Evolutionary conservation across 495 filamentous ascomycete species (phyloP).

Genomic region (Aspergillus coremiiformis): DNA sequence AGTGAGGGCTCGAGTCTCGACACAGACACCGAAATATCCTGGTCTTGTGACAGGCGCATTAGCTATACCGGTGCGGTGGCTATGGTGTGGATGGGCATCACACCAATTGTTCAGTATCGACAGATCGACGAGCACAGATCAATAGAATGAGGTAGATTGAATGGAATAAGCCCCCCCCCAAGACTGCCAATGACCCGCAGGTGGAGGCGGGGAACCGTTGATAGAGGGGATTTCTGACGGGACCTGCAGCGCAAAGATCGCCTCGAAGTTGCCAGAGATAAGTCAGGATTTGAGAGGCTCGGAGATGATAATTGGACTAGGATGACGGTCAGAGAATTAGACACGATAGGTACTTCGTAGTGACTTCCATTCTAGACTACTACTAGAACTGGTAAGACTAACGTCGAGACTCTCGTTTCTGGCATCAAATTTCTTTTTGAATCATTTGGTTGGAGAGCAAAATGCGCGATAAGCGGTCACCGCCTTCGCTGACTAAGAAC

Average conservation of each 20-base stretch:
- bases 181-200: background rate
- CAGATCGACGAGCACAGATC: background rate
- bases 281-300: background rate
- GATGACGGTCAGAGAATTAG: background rate
- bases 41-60: slow-evolving; percentile 1
- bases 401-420: background rate
- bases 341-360: background rate
- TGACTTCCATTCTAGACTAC: background rate
- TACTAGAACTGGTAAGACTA: background rate
- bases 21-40: background rate
- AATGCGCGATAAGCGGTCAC: background rate
- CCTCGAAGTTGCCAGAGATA: slow-evolving; percentile 1
- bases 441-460: background rate
- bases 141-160: background rate
- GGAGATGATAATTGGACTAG: background rate
- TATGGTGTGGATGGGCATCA: background rate
- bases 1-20: background rate
- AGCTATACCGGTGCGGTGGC: slow-evolving; percentile 7
- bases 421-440: background rate
- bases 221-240: background rate
- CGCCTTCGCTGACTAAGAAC: background rate
- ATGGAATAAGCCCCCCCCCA: background rate
- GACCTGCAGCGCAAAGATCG: background rate
- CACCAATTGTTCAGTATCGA: background rate
- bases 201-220: slow-evolving; percentile 3